Evolutionary conservation across 148 eudicot genomes (phyloP), one percentile per base, ranked within the genome.

Genomic region (Silene uniflora): DNA sequence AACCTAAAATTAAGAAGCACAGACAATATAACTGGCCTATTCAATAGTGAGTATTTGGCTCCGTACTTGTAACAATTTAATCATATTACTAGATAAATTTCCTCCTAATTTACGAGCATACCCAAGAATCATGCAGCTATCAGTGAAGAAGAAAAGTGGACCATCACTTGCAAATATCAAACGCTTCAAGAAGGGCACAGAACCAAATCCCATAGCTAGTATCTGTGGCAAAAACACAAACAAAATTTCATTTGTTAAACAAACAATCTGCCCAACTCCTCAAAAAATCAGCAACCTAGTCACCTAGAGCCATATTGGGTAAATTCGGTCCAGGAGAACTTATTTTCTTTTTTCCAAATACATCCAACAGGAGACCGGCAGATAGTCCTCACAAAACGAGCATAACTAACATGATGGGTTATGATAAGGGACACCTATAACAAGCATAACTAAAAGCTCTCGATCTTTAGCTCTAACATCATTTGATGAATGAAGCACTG

Each of bases 91-190:
- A 49, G 55, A 49, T 6, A 35, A 35, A 35, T 49, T 68, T n/a
- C 71, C 42, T 14, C 46, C 16, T 10, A 68, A 68, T 68, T 21
- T 6, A 68, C 17, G 10, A 5, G 67, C 81, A 79, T 92, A 95
- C 99, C 97, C 99, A 72, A 95, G 99, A 87, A 95, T 95, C 74
- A 86, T 63, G 89, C 97, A 95, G 89, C 99, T 95, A 79, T 95
- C 99, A 61, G 97, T 95, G 81, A 95, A 86, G 82, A 95, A 95
- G 84, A 85, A 95, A 56, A 95, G 85, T 24, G 97, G 99, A 79
- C 96, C 91, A 86, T 95, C 97, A 80, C 81, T 76, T 18, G 94
- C 88, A 78, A 95, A 90, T 42, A 95, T 85, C 75, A 90, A 73
- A 73, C 79, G 76, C 86, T 88, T 95, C 80, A 95, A 67, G 76